phyloP scores from a whole-genome alignment of 2,329 filamentous ascomycete genomes.

The Ophiostoma perfectum region DNA sequence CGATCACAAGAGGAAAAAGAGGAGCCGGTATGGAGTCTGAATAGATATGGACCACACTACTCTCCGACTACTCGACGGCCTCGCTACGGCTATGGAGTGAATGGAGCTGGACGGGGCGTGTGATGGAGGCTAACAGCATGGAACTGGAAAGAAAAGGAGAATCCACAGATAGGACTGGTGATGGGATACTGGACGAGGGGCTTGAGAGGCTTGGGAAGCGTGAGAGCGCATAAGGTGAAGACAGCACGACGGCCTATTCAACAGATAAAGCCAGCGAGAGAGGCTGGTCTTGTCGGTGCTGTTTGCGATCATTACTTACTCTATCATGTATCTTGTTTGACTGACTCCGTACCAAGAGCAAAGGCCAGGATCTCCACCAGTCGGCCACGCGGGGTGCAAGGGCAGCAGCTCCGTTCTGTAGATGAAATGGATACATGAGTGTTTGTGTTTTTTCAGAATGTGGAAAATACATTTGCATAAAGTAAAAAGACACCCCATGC shows the following conservation, averaged over 20 bases:
- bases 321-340: too few relatives aligned
- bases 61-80: neutral
- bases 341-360: too few relatives aligned
- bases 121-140: neutral
- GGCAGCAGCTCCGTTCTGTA: neutral
- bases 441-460: too few relatives aligned
- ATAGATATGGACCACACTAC: neutral
- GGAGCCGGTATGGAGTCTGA: neutral
- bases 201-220: too few relatives aligned
- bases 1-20: conserved; percentile 6
- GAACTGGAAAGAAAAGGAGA: neutral
- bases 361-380: too few relatives aligned
- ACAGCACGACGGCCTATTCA: too few relatives aligned
- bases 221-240: too few relatives aligned
- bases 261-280: too few relatives aligned
- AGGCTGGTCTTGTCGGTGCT: too few relatives aligned
- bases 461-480: neutral
- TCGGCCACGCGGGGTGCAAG: conserved; percentile 2
- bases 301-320: too few relatives aligned
- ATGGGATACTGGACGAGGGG: neutral
- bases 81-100: neutral
- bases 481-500: conserved; percentile 14
- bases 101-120: neutral
- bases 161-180: conserved; percentile 11
- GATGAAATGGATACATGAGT: neutral